phyloP scores from a whole-genome alignment of 306 rosid species.

The Pueraria montana region DNA sequence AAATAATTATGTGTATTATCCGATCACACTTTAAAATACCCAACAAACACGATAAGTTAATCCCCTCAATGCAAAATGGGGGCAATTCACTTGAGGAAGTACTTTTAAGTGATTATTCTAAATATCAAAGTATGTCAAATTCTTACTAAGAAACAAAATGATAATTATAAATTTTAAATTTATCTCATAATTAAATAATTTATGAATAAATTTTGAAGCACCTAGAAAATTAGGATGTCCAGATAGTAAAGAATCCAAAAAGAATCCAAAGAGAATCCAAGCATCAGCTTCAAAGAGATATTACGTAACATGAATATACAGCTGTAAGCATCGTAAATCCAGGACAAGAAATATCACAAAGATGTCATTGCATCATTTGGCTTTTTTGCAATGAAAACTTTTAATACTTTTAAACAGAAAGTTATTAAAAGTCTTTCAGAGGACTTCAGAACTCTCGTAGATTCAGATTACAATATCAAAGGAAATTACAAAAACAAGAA shows the following conservation, averaged over 20 bases:
- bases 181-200: background rate
- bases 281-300: conserved; percentile 10
- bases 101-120: background rate
- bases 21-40: too few species aligned
- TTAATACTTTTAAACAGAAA: conserved; percentile 42
- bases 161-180: conserved; percentile 12
- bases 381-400: conserved; percentile 21
- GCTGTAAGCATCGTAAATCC: conserved; percentile 5
- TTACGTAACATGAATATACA: conserved; percentile 6
- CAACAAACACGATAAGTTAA: background rate
- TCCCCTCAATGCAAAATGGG: background rate
- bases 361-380: conserved; percentile 17
- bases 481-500: conserved; percentile 31
- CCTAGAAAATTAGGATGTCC: too few species aligned
- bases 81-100: background rate
- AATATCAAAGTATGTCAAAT: background rate
- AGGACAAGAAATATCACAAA: background rate
- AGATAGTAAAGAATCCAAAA: too few species aligned
- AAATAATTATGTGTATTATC: too few species aligned
- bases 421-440: conserved; percentile 34
- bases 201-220: background rate
- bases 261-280: too few species aligned
- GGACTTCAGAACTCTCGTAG: conserved; percentile 23
- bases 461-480: conserved; percentile 48
- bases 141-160: background rate